Evolutionary conservation across 2,329 filamentous ascomycete species (phyloP), one percentile per base, ranked within the genome.

Genomic region (Domatiomyces catenatus): DNA sequence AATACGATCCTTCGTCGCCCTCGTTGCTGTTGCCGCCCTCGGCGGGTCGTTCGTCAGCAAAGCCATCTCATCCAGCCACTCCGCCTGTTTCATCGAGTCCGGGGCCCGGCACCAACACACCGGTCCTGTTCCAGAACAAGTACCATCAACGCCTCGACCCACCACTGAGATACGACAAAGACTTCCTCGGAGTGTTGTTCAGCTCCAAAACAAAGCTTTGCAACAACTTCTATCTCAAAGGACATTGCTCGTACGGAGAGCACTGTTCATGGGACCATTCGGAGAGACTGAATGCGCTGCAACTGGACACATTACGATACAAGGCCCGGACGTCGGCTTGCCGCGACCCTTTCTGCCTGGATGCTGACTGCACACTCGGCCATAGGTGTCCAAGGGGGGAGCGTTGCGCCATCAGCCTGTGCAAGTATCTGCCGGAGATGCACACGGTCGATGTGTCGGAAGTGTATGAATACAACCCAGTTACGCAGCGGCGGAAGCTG

Each of bases 141-240:
- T 67, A 69, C 54, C 76, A 76, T 36, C 76, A 80, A 59, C 75
- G 78, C 50, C 69, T 81, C 49, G 78, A 81, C 59, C 63, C 63
- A 58, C 55, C 55, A 2, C 69, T 62, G 57, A 68, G 58, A 58
- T 70, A 63, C 66, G 66, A 68, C 49, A 66, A 74, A 52, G 69
- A 75, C 8, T 75, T 78, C 53, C 67, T 80, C 44, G 50, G 54
- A 42, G 44, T 47, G 22, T 47, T 57, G 26, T 57, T 55, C 50
- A 72, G 74, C 56, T 79, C 79, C 64, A 75, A 75, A 61, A 62
- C 79, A 53, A 80, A 80, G 60, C 64, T 80, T 53, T 81, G 78
- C 67, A 81, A 80, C 59, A 72, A 77, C 52, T 71, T 77, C 59
- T 80, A 74, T 59, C 67, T 81, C 19, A 71, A 75, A 42, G 67